Percentiles rank a stretch among this genome's conserved stretches.
Conservation (phyloP, 2,329 filamentous ascomycete species). For the Colletotrichum sp. region DNA sequence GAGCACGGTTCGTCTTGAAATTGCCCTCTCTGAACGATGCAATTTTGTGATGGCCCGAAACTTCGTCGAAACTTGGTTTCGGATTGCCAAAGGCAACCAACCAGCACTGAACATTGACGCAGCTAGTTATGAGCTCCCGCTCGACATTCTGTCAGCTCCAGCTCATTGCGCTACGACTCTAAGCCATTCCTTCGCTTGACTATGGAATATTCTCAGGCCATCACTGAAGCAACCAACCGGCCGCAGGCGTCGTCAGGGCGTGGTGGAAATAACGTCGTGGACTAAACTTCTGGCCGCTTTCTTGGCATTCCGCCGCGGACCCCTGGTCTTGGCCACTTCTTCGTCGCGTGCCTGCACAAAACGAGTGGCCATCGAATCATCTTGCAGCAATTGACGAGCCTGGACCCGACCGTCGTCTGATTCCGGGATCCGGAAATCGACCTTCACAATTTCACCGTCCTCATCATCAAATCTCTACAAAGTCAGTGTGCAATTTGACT, state of each 20-base stretch:
- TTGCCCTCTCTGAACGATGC: not conserved
- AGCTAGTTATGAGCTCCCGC: not conserved
- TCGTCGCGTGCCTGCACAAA: not conserved
- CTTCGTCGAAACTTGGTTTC: not conserved
- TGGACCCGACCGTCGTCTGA: not conserved
- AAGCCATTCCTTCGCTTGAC: not conserved
- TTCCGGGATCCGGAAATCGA: not conserved
- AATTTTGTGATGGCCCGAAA: not conserved
- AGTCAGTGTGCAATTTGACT: not conserved
- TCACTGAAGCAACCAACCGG: not conserved
- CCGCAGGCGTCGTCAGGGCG: not conserved
- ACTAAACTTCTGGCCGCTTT: not conserved
- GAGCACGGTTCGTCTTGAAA: not conserved
- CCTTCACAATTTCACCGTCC: not conserved
- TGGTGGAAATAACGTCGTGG: slow-evolving; percentile 7
- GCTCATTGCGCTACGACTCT: not conserved
- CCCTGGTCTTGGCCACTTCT: not conserved
- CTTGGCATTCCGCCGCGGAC: slow-evolving; percentile 3
- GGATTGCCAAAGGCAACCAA: not conserved
- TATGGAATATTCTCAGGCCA: not conserved
- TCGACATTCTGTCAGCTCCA: not conserved
- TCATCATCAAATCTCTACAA: not conserved
- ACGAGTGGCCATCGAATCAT: not conserved
- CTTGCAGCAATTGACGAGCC: not conserved
- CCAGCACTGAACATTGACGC: not conserved